phyloP scores from a whole-genome alignment of 345 rosid species.

The Pistacia atlantica region DNA sequence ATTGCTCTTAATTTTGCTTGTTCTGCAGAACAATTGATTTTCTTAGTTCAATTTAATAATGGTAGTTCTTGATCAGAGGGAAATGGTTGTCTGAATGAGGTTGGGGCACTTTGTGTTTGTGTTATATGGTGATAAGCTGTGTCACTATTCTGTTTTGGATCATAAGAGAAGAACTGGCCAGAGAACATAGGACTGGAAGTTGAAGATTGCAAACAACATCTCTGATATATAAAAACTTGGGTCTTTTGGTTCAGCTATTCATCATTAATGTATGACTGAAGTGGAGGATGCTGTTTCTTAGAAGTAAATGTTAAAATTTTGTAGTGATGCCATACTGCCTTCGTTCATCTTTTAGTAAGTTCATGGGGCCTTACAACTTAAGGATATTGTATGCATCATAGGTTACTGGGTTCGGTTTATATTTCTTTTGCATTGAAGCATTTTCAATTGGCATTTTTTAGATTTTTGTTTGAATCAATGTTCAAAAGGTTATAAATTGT shows the following conservation, averaged over 20 bases:
- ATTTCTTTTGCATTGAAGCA: neutral
- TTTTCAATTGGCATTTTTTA: neutral
- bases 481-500: neutral
- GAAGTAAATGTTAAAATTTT: neutral
- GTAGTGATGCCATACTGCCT: neutral
- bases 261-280: neutral
- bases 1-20: neutral
- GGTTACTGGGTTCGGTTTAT: neutral
- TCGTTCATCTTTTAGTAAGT: neutral
- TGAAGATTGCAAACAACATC: neutral
- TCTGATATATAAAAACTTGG: neutral
- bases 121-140: neutral
- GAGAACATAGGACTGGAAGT: neutral
- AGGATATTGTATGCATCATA: neutral
- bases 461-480: conserved; percentile 31
- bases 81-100: no score
- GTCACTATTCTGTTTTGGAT: neutral
- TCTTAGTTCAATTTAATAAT: no score
- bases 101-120: neutral
- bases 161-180: neutral
- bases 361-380: neutral
- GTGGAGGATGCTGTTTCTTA: neutral
- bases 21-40: neutral
- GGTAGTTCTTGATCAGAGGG: no score
- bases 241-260: neutral